A percentile compares a stretch with the other conserved stretches of the same genome.
Evolutionary conservation across 129 eudicot genomes (phyloP).

Genomic region (Saposhnikovia divaricata): DNA sequence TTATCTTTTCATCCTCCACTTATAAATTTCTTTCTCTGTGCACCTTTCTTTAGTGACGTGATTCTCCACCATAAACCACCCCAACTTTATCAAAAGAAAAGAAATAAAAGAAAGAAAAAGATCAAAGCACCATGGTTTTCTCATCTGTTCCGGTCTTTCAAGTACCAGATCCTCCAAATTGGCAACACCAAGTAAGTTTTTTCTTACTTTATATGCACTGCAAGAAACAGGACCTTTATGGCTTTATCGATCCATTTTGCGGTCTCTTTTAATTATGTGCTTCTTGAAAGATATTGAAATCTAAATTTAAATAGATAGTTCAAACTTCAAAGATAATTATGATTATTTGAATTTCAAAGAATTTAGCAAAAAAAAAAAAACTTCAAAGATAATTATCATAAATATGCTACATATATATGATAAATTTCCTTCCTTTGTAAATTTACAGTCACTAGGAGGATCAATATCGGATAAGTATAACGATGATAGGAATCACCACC

Average conservation of each 20-base stretch:
- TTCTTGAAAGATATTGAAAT: not conserved
- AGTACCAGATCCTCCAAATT: constrained; percentile 41
- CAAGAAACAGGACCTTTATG: too few relatives aligned
- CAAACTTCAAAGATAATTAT: too few relatives aligned
- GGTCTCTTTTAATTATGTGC: too few relatives aligned
- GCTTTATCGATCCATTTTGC: too few relatives aligned
- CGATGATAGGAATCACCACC: constrained; percentile 18
- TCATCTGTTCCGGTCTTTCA: constrained; percentile 45
- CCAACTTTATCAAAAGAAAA: constrained; percentile 31
- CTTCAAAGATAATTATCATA: too few relatives aligned
- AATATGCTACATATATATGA: not conserved
- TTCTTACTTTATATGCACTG: not conserved
- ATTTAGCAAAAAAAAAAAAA: too few relatives aligned
- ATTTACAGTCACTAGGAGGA: constrained; percentile 24
- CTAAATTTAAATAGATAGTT: not conserved
- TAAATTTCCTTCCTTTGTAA: constrained; percentile 5
- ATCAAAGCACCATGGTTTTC: constrained; percentile 41
- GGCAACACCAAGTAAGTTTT: constrained; percentile 37
- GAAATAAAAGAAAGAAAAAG: constrained; percentile 7
- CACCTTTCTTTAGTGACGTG: constrained; percentile 36
- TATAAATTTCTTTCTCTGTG: constrained; percentile 27
- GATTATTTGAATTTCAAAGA: too few relatives aligned
- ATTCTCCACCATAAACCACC: constrained; percentile 38
- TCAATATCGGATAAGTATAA: constrained; percentile 10
- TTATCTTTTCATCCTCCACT: constrained; percentile 20